Conservation (phyloP, 2,329 filamentous ascomycete species). For the Purpureocillium lavendulum region DNA sequence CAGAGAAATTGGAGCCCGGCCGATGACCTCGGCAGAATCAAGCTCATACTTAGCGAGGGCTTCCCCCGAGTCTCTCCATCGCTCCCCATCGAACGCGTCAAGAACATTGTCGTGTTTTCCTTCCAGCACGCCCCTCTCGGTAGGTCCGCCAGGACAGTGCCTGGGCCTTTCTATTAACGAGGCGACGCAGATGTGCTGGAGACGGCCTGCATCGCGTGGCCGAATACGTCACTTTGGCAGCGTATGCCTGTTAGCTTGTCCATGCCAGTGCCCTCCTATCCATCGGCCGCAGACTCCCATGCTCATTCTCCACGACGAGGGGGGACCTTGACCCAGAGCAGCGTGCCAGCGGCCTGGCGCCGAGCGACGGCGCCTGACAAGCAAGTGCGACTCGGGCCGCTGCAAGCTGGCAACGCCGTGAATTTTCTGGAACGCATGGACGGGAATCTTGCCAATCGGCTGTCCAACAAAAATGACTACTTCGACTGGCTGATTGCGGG, state of each 20-base stretch:
- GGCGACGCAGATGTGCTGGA: conserved; percentile 54
- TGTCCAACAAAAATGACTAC: conserved; percentile 2
- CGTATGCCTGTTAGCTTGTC: conserved; percentile 32
- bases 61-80: conserved; percentile 46
- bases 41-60: conserved; percentile 67
- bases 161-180: too few relatives aligned
- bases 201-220: conserved; percentile 69
- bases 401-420: too few relatives aligned
- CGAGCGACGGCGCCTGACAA: conserved; percentile 2
- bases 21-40: conserved; percentile 67
- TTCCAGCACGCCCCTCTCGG: conserved; percentile 78
- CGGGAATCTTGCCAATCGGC: too few relatives aligned
- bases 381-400: neutral
- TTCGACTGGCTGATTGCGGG: conserved; percentile 9
- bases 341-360: neutral
- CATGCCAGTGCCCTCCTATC: conserved; percentile 30
- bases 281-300: conserved; percentile 45
- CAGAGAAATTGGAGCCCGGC: conserved; percentile 65
- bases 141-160: conserved; percentile 27
- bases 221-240: conserved; percentile 63
- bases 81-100: conserved; percentile 55
- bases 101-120: conserved; percentile 68
- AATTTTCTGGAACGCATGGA: too few relatives aligned
- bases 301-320: conserved; percentile 51
- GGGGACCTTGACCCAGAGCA: neutral